phyloP scores from a whole-genome alignment of 768 basidiomycete species.

The Tricholoma terreum region DNA sequence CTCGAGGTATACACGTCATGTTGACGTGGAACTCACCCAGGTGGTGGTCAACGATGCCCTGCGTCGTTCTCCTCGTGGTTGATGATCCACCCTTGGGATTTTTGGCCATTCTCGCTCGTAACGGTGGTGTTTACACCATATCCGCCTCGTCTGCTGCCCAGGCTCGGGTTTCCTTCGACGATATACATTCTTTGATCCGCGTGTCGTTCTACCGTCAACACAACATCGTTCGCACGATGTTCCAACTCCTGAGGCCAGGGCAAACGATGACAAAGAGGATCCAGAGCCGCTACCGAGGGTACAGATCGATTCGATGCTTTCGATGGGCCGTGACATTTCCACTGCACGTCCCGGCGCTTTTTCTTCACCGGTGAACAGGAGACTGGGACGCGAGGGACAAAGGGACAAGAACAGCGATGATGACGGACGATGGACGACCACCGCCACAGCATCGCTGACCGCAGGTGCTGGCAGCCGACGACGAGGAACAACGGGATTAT shows the following conservation, averaged over 20 bases:
- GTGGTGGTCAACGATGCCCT: background rate
- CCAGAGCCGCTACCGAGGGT: background rate
- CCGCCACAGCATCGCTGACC: too few relatives aligned
- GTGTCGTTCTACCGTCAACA: background rate
- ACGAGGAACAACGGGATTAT: too few relatives aligned
- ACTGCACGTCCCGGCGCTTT: background rate
- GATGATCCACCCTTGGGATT: constrained; percentile 1
- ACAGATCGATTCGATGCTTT: background rate
- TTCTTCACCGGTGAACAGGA: background rate
- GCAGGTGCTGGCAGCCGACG: background rate
- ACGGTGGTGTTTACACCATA: constrained; percentile 1
- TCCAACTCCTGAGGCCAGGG: background rate
- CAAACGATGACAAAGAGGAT: background rate
- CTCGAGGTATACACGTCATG: background rate
- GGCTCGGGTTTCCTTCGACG: background rate
- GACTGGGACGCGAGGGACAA: too few relatives aligned
- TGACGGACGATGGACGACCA: too few relatives aligned
- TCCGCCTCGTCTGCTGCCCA: background rate
- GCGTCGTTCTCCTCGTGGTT: background rate
- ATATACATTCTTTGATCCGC: background rate
- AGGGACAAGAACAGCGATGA: too few relatives aligned
- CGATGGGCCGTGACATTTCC: background rate
- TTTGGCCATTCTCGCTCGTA: background rate
- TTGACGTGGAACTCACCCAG: background rate
- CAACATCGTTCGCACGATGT: background rate